These are phyloP conservation scores for Thelephora ganbajun DNA, from an alignment of 768 basidiomycete genomes.

Conservation along the genomic window DNA sequence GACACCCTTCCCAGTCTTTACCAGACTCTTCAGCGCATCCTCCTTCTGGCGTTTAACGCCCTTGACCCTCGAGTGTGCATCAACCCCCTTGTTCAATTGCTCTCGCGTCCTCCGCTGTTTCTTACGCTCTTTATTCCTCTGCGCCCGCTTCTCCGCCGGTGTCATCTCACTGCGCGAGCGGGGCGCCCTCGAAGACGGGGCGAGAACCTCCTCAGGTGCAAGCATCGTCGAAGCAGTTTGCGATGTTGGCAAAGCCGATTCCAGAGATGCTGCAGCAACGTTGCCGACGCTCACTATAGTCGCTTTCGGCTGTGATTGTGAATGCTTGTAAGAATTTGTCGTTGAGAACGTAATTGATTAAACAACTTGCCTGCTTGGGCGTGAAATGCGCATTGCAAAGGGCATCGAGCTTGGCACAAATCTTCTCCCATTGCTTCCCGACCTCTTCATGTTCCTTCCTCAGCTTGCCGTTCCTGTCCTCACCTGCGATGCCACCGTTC, in stretches of 20 bases:
- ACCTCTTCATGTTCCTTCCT: conserved; percentile 84
- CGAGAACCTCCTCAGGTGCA: conserved; percentile 86
- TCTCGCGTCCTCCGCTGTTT: conserved; percentile 54
- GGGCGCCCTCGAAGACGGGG: conserved; percentile 37
- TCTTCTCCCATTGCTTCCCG: conserved; percentile 67
- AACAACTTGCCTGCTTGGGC: conserved; percentile 67
- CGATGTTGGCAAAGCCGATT: conserved; percentile 82
- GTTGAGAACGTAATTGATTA: conserved; percentile 3
- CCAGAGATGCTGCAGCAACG: conserved; percentile 65
- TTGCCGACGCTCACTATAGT: conserved; percentile 77
- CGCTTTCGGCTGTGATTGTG: conserved; percentile 62
- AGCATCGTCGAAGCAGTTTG: conserved; percentile 67
- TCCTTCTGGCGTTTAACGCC: conserved; percentile 77
- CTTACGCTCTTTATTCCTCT: conserved; percentile 59
- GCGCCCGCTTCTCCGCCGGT: conserved; percentile 65
- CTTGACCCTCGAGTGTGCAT: conserved; percentile 45
- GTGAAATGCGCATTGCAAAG: conserved; percentile 91
- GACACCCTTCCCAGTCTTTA: conserved; percentile 76
- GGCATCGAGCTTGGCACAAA: conserved; percentile 83
- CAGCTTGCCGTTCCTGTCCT: conserved; percentile 82
- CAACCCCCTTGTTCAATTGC: conserved; percentile 45
- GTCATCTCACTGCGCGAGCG: conserved; percentile 72
- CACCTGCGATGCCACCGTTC: conserved; percentile 34
- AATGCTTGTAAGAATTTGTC: conserved; percentile 4
- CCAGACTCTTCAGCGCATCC: conserved; percentile 63